Base-by-base conservation (phyloP, 140 eudicot genomes). In the Stevia rebaudiana region DNA sequence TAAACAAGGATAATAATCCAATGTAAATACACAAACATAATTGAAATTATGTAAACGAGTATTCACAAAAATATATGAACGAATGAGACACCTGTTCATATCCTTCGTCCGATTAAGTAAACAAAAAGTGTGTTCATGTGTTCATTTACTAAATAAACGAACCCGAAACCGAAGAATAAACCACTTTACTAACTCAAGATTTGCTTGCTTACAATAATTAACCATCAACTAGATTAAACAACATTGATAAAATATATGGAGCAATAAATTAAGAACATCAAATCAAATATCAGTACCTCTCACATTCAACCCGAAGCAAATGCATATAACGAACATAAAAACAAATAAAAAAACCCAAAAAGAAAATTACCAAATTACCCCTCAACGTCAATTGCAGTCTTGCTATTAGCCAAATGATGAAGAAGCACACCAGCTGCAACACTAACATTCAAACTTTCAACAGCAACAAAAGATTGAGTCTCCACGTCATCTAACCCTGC, bases 361-460 rank as follows among this genome's bases (percentile, higher is more conserved):
- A 50, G 33, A 28, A 4, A 39, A 4, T 47, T 25, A 41, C 17
- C 41, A 43, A 35, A 52, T 8, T 40, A 68, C 41, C 61, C 54
- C 21, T 65, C 28, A 42, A 61, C 68, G 16, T 68, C 56, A 68
- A 61, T 36, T 11, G 15, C 46, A 51, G 37, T 18, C 65, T 57
- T 73, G 61, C 19, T 40, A 64, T 51, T 72, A 44, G 79, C 75
- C 64, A 94, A 83, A 65, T 94, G 95, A 81, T 94, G 87, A 50
- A 94, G 86, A 57, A 94, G 84, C 69, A 94, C 99, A 17, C 99
- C 99, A 17, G 99, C 94, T 5, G 99, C 99, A 69, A 94, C 99
- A 11, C 99, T 94, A 15, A 94, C 99, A 70, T 94, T 94, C 79
- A 94, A 83, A 73, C 99, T 88, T 77, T 94, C 99, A 23, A 94